Conservation (phyloP, 306 rosid species). For the Fagus sylvatica region DNA sequence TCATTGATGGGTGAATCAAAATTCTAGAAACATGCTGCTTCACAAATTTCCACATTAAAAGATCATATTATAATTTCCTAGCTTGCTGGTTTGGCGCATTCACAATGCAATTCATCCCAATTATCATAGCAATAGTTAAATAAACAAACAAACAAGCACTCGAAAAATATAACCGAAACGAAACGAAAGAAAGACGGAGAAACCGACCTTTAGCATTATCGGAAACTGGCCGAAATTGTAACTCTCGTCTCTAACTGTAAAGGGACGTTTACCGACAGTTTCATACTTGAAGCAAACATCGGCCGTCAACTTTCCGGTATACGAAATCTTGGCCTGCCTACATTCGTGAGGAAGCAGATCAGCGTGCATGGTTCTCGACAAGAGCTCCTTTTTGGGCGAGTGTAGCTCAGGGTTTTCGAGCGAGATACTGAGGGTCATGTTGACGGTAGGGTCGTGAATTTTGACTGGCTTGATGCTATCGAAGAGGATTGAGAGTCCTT, state of each 20-base stretch:
- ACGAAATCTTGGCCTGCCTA: constrained; percentile 75
- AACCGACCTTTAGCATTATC: constrained; percentile 76
- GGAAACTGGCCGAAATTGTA: constrained; percentile 69
- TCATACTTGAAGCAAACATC: constrained; percentile 64
- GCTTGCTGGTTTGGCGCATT: no score
- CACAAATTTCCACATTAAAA: background rate
- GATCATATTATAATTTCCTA: no score
- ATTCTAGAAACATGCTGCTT: no score
- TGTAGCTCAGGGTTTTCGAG: constrained; percentile 50
- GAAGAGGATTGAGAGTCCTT: constrained; percentile 57
- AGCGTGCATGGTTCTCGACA: background rate
- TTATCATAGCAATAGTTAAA: no score
- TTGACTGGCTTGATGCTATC: constrained; percentile 47
- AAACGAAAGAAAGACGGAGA: background rate
- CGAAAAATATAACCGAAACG: background rate
- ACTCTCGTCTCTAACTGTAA: constrained; percentile 7
- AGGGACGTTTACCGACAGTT: constrained; percentile 31
- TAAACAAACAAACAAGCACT: background rate
- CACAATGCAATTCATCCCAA: no score
- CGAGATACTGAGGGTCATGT: constrained; percentile 55
- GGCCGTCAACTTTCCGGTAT: constrained; percentile 59
- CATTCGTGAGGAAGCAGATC: constrained; percentile 66
- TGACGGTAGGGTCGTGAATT: constrained; percentile 42
- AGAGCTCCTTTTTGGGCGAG: constrained; percentile 51
- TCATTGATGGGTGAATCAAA: no score